phyloP scores from a whole-genome alignment of 805 yeast genomes.

The Tetrapisispora taiwanensis region DNA sequence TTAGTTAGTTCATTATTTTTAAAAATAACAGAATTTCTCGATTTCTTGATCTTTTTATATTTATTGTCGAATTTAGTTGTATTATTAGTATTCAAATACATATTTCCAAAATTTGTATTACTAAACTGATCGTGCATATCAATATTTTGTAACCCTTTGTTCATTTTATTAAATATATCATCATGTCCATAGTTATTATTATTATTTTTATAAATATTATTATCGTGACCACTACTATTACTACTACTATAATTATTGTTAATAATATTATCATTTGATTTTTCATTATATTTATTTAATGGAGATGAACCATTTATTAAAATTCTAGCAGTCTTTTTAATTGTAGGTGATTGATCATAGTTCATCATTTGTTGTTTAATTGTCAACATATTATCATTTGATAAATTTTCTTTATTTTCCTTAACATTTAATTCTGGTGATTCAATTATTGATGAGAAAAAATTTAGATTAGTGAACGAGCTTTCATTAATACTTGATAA shows the following conservation, averaged over 20 bases:
- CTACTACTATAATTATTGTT: background rate
- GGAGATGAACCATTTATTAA: constrained; percentile 15
- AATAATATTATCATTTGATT: too few relatives aligned
- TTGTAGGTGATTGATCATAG: constrained; percentile 11
- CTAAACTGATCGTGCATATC: background rate
- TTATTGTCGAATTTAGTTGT: constrained; percentile 11
- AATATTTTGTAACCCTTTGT: background rate
- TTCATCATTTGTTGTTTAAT: background rate
- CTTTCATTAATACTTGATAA: background rate
- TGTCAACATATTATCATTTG: background rate
- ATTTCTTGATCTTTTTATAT: constrained; percentile 21
- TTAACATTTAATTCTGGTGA: constrained; percentile 9
- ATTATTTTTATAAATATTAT: background rate
- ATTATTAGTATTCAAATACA: constrained; percentile 5
- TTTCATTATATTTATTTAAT: constrained; percentile 5
- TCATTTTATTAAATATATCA: background rate
- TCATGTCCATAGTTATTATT: background rate
- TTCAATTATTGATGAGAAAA: constrained; percentile 7
- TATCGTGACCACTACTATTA: background rate
- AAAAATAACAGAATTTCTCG: constrained; percentile 19
- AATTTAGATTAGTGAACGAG: constrained; percentile 4
- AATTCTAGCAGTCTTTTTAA: constrained; percentile 10
- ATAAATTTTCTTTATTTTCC: constrained; percentile 7
- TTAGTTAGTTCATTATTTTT: constrained; percentile 24
- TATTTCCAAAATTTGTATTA: background rate